These are phyloP conservation scores for Sugiyamaella xylanicola DNA, from an alignment of 1,139 yeast species.

Conservation along the genomic window DNA sequence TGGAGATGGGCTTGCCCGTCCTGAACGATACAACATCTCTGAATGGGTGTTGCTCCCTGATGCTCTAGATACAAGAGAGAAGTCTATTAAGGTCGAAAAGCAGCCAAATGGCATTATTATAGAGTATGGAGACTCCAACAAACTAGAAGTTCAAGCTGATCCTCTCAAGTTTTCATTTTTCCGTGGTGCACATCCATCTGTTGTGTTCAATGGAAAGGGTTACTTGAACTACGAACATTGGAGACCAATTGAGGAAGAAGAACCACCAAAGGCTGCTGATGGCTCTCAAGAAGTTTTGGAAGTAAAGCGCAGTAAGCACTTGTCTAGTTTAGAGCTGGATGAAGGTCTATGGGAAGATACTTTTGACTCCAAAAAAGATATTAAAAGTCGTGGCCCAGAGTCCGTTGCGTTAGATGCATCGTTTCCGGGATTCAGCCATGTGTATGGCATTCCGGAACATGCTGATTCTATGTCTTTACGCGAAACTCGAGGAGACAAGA, in stretches of 20 bases:
- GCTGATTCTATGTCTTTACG: constrained; percentile 75
- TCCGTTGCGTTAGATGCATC: constrained; percentile 78
- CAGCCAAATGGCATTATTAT: constrained; percentile 26
- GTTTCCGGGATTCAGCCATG: constrained; percentile 60
- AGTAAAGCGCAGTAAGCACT: background rate
- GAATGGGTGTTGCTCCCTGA: constrained; percentile 57
- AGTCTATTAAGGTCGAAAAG: constrained; percentile 16
- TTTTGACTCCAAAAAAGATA: constrained; percentile 57
- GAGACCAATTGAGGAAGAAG: constrained; percentile 46
- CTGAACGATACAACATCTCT: constrained; percentile 62
- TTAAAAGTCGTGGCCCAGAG: constrained; percentile 84
- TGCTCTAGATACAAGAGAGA: constrained; percentile 10
- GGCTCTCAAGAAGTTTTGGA: constrained; percentile 8
- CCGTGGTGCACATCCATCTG: constrained; percentile 49
- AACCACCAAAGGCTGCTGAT: background rate
- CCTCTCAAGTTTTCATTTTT: constrained; percentile 58
- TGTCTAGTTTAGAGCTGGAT: constrained; percentile 31
- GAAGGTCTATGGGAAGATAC: constrained; percentile 43
- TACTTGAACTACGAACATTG: constrained; percentile 80
- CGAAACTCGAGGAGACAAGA: constrained; percentile 54
- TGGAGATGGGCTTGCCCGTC: constrained; percentile 32
- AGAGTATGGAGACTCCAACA: constrained; percentile 48
- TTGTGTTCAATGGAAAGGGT: constrained; percentile 67
- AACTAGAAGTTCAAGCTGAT: constrained; percentile 48
- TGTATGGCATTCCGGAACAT: constrained; percentile 95